Conservation (phyloP, 257 asterid species). For the Nyctanthes arbortristis region DNA sequence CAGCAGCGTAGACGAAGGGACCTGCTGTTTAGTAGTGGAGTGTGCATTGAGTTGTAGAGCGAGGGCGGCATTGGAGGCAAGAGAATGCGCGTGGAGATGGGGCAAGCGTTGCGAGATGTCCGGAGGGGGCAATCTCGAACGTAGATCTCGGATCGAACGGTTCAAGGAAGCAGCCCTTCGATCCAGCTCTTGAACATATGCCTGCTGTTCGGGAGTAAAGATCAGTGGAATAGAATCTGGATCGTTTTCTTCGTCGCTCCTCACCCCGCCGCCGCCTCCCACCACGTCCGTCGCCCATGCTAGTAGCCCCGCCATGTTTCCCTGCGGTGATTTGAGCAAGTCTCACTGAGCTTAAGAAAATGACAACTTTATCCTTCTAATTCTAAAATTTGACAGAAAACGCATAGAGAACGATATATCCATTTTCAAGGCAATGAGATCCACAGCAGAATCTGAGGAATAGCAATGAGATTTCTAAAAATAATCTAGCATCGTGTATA, state of each 20-base stretch:
- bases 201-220: slow-evolving; percentile 78
- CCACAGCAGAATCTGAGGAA: too few relatives aligned
- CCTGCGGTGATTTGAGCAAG: neutral
- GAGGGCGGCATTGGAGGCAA: slow-evolving; percentile 87
- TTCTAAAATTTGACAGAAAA: too few relatives aligned
- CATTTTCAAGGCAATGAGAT: too few relatives aligned
- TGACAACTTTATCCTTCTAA: neutral
- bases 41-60: slow-evolving; percentile 90
- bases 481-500: too few relatives aligned
- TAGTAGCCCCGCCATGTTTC: slow-evolving; percentile 81
- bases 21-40: slow-evolving; percentile 92
- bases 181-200: slow-evolving; percentile 67
- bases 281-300: slow-evolving; percentile 99
- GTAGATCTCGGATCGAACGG: slow-evolving; percentile 95
- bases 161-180: slow-evolving; percentile 60
- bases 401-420: too few relatives aligned
- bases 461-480: too few relatives aligned
- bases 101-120: slow-evolving; percentile 94
- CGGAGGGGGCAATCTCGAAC: slow-evolving; percentile 89
- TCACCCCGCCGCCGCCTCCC: slow-evolving; percentile 61
- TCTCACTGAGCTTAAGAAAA: neutral
- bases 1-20: neutral
- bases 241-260: slow-evolving; percentile 53
- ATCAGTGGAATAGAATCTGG: slow-evolving; percentile 71
- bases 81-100: slow-evolving; percentile 93